Evolutionary conservation across 2,329 filamentous ascomycete genomes (phyloP).

Genomic region (Curvularia eragrostidis): DNA sequence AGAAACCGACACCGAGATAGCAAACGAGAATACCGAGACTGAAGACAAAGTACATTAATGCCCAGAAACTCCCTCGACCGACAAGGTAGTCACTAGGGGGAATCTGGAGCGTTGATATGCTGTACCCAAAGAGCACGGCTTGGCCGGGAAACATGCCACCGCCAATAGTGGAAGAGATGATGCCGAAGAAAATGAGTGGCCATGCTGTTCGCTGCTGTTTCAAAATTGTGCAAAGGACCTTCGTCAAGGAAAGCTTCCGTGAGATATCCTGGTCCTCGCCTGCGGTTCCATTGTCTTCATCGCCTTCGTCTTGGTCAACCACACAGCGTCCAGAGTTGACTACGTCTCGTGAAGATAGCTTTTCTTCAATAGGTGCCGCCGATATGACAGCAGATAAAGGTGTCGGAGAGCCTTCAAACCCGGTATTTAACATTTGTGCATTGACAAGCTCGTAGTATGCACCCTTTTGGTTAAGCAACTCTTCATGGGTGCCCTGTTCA

Average conservation of each 20-base stretch:
- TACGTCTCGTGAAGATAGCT: not conserved
- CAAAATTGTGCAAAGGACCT: slow-evolving; percentile 43
- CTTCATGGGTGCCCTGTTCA: slow-evolving; percentile 78
- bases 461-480: slow-evolving; percentile 67
- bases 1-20: slow-evolving; percentile 54
- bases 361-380: not conserved
- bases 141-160: slow-evolving; percentile 49
- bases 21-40: not conserved
- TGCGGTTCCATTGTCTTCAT: slow-evolving; percentile 20
- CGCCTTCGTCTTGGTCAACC: slow-evolving; percentile 27
- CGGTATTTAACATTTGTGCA: not conserved
- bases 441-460: slow-evolving; percentile 68
- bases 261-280: slow-evolving; percentile 25
- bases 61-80: slow-evolving; percentile 63
- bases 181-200: slow-evolving; percentile 34
- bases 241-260: slow-evolving; percentile 37
- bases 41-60: slow-evolving; percentile 69
- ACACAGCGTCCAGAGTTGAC: slow-evolving; percentile 4
- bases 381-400: not conserved
- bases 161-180: slow-evolving; percentile 30
- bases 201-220: slow-evolving; percentile 44
- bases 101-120: slow-evolving; percentile 47
- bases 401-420: not conserved
- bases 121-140: slow-evolving; percentile 47
- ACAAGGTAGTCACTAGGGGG: slow-evolving; percentile 38